These are phyloP conservation scores for Nevesoporus exiguus DNA, from an alignment of 768 basidiomycete species.

Conservation along the genomic window DNA sequence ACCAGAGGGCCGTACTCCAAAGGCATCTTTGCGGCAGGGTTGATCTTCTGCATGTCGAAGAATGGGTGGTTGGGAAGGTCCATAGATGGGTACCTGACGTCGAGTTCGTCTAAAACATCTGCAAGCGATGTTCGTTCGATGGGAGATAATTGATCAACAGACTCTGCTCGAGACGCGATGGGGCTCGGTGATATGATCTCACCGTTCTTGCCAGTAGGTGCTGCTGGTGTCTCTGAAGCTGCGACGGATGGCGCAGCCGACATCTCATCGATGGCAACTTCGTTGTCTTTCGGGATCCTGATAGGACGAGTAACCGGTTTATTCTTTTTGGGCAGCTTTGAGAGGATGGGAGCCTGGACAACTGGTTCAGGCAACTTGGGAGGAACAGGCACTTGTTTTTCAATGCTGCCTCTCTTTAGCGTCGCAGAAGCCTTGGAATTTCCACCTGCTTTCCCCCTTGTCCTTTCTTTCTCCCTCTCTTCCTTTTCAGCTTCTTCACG, in stretches of 20 bases:
- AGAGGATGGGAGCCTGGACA: conserved; percentile 68
- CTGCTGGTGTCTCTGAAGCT: conserved; percentile 45
- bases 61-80: conserved; percentile 68
- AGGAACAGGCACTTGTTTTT: conserved; percentile 21
- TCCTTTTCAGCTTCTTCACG: conserved; percentile 28
- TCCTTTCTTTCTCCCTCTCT: conserved; percentile 30
- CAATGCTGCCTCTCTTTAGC: conserved; percentile 14
- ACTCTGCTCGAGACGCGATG: conserved; percentile 58
- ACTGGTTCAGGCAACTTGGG: conserved; percentile 34
- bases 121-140: conserved; percentile 49
- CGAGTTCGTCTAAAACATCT: conserved; percentile 67
- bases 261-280: conserved; percentile 38
- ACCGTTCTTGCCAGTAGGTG: conserved; percentile 32
- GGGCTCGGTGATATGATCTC: conserved; percentile 45
- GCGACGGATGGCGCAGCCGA: conserved; percentile 43
- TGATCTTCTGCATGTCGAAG: conserved; percentile 69
- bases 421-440: conserved; percentile 21
- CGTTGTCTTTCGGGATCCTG: conserved; percentile 60
- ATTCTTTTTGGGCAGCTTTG: conserved; percentile 82
- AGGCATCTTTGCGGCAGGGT: conserved; percentile 75
- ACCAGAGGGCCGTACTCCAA: conserved; percentile 83
- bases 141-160: conserved; percentile 48
- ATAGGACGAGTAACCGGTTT: conserved; percentile 61
- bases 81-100: conserved; percentile 56
- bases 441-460: conserved; percentile 25